Base-by-base conservation (phyloP, 495 filamentous ascomycete species). In the Xylaria longipes region DNA sequence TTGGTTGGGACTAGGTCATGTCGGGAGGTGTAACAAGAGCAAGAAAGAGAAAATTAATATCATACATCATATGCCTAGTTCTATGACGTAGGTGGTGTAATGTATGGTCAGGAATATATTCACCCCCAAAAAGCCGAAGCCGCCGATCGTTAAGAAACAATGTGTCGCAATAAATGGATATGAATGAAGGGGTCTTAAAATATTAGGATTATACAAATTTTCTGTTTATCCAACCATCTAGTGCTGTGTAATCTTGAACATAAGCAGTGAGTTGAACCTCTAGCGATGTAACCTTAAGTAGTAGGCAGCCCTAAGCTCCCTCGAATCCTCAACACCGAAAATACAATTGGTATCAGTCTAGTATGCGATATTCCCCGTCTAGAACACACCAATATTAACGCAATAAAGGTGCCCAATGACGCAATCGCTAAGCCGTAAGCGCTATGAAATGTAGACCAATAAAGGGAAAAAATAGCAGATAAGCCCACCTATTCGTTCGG, bases 301-400 rank as follows among this genome's bases (percentile, higher is more conserved):
- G 31, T 12, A 15, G 56, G 20, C 31, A n/a, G 15, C 29, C 29
- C 37, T 58, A 15, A 56, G 27, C 52, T 48, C 22, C 50, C 57
- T 58, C 20, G 20, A n/a, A 37, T 22, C 57, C 57, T 60, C 57
- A 60, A 60, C 57, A 60, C 57, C 33, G 17, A 60, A 20, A 37
- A 35, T 37, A 60, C 57, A 60, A 11, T 60, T 60, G 57, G 57
- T 60, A 60, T 37, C 33, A 37, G 31, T 56, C 52, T 56, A 56
- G 52, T 56, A 25, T 17, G 7, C 14, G 22, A 7, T 31, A 56
- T 56, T 56, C 52, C 52, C 52, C 57, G 57, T n/a, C 57, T 33
- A 35, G 17, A 60, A 60, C 31, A 3, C 57, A 35, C 8, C 57
- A 60, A 4, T 33, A 57, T 11, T 37, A 60, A 37, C 57, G 57